Evolutionary conservation across 352 stramenopile genomes (phyloP), one percentile per base, ranked within the genome.

Genomic region (Phytophthora pluvialis): DNA sequence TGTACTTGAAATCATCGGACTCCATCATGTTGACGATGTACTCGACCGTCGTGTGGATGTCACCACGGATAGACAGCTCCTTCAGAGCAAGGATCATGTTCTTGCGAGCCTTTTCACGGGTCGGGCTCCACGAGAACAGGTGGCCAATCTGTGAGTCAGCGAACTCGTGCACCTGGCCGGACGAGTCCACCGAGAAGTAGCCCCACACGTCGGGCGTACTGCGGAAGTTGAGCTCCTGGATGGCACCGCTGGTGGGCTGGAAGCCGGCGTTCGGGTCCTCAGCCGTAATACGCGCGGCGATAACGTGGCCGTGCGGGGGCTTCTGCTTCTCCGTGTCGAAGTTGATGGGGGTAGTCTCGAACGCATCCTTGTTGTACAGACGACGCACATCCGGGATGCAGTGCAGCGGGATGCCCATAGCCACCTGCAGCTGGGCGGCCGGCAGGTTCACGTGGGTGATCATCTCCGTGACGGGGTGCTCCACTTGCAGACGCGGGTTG

Each of bases 141-240:
- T 99, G 98, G 26, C 98, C 98, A 83, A 99, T 99, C 78, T 99
- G 98, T 35, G 97, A 99, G 80, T 99, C 98, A 9, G 98, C 98
- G 81, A 99, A 99, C 86, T 99, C 98, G 83, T 99, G 98, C 45
- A 99, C 98, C 57, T 98, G 93, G 10, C 98, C 98, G 25, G 91
- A 99, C 70, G 93, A 98, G 77, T 99, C 97, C 69, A 99, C 98
- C 40, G 86, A 98, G 70, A 99, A 99, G 86, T 99, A 99, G 16
- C 98, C 98, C 98, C 98, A 99, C 21, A 99, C 98, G 74, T 99
- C 98, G 6, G 97, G 97, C 55, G 97, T 99, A 31, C 89, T 98
- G 42, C 98, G 90, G 75, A 99, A 99, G 80, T 99, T 99, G 51
- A 99, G 83, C 82, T 99, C 98, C 78, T 98, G 92, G 66, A 99